These are phyloP conservation scores for Arachnopeziza araneosa DNA, from an alignment of 2,329 filamentous ascomycete genomes.

Conservation along the genomic window DNA sequence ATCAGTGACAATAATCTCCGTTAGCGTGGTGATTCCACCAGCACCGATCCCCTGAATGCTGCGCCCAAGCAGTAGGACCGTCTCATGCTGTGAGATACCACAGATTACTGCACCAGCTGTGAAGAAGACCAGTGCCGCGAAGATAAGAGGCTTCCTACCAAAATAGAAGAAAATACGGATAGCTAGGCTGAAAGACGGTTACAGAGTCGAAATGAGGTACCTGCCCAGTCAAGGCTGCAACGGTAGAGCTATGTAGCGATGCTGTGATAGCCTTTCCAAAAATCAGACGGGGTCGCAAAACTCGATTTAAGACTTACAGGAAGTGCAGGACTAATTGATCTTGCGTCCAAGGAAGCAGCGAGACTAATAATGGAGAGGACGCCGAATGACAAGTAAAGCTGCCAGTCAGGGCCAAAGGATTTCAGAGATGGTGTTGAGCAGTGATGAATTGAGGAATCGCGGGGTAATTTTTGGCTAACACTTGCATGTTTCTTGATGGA, in stretches of 20 bases:
- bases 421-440: too few relatives aligned
- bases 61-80: slow-evolving; percentile 32
- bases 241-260: slow-evolving; percentile 31
- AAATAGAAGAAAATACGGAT: slow-evolving; percentile 35
- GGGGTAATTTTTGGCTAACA: too few relatives aligned
- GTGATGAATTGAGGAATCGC: too few relatives aligned
- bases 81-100: slow-evolving; percentile 32
- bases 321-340: slow-evolving; percentile 56
- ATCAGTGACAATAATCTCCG: slow-evolving; percentile 40
- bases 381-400: slow-evolving; percentile 20
- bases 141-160: slow-evolving; percentile 31
- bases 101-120: slow-evolving; percentile 34
- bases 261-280: too few relatives aligned
- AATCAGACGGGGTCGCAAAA: too few relatives aligned
- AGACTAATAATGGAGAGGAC: slow-evolving; percentile 43
- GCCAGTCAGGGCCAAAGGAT: slow-evolving; percentile 16
- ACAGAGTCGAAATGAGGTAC: slow-evolving; percentile 66
- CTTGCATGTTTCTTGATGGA: too few relatives aligned
- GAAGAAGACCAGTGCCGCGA: slow-evolving; percentile 29
- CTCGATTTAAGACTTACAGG: slow-evolving; percentile 38
- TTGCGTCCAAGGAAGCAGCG: slow-evolving; percentile 60
- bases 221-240: slow-evolving; percentile 66
- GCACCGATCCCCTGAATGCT: slow-evolving; percentile 45
- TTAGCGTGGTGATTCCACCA: slow-evolving; percentile 42
- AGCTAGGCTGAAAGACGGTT: slow-evolving; percentile 51